Evolutionary conservation across 345 rosid genomes (phyloP).

Genomic region (Camelina sativa): DNA sequence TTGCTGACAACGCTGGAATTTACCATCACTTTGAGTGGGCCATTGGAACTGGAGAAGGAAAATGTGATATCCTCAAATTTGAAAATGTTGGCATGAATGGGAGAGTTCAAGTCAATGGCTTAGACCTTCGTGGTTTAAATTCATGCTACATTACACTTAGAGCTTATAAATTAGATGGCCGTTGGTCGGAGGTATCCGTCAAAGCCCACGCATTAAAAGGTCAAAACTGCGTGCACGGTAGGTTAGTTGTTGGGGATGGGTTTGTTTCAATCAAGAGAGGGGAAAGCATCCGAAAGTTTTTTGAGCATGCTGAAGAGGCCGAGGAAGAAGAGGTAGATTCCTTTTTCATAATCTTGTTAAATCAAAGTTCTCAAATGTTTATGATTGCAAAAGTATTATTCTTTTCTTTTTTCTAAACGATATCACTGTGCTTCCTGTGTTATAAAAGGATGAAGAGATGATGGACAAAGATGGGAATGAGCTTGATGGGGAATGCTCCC

Average conservation of each 20-base stretch:
- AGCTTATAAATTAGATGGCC: constrained; percentile 92
- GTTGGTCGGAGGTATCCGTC: constrained; percentile 79
- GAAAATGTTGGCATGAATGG: constrained; percentile 84
- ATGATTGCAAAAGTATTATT: constrained; percentile 11
- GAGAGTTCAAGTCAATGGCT: constrained; percentile 72
- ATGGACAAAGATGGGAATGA: constrained; percentile 96
- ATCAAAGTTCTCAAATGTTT: constrained; percentile 21
- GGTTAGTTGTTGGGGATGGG: constrained; percentile 97
- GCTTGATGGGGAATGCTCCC: constrained; percentile 94
- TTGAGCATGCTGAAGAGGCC: constrained; percentile 96
- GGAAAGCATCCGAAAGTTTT: constrained; percentile 77
- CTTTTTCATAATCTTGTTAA: constrained; percentile 11
- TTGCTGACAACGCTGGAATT: constrained; percentile 71
- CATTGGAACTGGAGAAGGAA: constrained; percentile 92
- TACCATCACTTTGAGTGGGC: constrained; percentile 99
- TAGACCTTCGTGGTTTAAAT: constrained; percentile 64
- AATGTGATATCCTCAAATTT: constrained; percentile 83
- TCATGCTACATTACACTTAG: constrained; percentile 86
- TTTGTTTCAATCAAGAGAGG: constrained; percentile 85
- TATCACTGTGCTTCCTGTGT: constrained; percentile 18
- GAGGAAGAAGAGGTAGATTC: constrained; percentile 95
- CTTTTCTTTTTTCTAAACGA: not conserved
- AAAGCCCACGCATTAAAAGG: constrained; percentile 90
- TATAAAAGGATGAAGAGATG: constrained; percentile 90
- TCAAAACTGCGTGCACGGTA: constrained; percentile 84